Percentiles rank a stretch among this genome's conserved stretches.
phyloP scores from a whole-genome alignment of 352 stramenopile genomes.

The Pythium myriotylum region DNA sequence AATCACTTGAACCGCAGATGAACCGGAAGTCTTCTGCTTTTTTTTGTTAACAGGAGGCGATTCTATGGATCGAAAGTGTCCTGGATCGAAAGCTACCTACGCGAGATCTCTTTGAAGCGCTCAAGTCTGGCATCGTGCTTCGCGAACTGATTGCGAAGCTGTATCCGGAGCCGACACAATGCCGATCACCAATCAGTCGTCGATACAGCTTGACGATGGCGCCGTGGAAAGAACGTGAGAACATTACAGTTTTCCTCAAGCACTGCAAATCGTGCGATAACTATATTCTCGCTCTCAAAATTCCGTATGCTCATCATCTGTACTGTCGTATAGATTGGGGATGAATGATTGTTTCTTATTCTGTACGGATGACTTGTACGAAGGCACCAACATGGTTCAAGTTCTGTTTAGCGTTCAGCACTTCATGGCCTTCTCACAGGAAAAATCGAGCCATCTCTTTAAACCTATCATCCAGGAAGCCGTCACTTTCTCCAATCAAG shows the following conservation, averaged over 20 bases:
- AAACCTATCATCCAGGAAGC: conserved; percentile 46
- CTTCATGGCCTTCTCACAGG: conserved; percentile 68
- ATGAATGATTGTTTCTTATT: conserved; percentile 85
- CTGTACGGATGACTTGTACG: conserved; percentile 83
- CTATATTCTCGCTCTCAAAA: neutral
- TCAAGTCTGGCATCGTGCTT: conserved; percentile 78
- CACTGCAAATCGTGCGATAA: conserved; percentile 75
- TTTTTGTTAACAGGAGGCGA: conserved; percentile 45
- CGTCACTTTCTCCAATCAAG: conserved; percentile 65
- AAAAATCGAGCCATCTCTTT: conserved; percentile 46
- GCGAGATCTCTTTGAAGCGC: conserved; percentile 57
- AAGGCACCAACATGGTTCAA: conserved; percentile 86
- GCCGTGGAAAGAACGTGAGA: conserved; percentile 85
- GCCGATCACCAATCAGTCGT: conserved; percentile 71
- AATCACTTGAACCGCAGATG: too few relatives aligned
- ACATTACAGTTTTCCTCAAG: conserved; percentile 82
- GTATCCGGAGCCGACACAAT: conserved; percentile 50
- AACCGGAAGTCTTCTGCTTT: too few relatives aligned
- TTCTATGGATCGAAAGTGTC: conserved; percentile 76
- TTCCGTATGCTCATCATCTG: neutral
- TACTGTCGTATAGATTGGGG: conserved; percentile 48
- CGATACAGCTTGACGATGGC: conserved; percentile 73
- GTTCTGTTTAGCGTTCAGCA: conserved; percentile 80
- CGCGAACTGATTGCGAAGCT: conserved; percentile 70
- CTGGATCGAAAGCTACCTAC: conserved; percentile 56